Percentiles rank a stretch among this genome's conserved stretches.
Evolutionary conservation across 495 filamentous ascomycete genomes (phyloP).

Genomic region (Aspergillus avenaceus): DNA sequence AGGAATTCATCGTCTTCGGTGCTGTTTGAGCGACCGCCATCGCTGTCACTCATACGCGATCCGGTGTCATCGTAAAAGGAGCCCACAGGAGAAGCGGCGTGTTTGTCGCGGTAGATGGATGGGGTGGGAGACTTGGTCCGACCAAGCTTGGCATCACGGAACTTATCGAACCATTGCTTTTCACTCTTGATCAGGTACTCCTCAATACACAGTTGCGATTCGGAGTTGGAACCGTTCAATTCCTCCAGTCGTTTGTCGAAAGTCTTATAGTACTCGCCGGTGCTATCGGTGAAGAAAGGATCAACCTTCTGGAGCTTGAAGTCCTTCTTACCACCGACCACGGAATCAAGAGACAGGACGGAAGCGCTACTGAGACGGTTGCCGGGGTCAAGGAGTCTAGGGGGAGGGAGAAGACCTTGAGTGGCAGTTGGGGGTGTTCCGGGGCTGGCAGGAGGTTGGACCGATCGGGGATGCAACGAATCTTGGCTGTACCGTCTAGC

Average conservation of each 20-base stretch:
- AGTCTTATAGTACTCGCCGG: constrained; percentile 53
- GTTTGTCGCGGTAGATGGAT: constrained; percentile 34
- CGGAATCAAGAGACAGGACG: constrained; percentile 46
- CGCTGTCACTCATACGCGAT: constrained; percentile 27
- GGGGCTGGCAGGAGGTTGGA: constrained; percentile 30
- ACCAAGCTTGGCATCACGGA: constrained; percentile 53
- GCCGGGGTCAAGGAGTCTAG: constrained; percentile 24
- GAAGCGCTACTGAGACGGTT: constrained; percentile 38
- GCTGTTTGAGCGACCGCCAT: constrained; percentile 13
- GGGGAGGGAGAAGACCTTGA: constrained; percentile 13
- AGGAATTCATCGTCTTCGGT: constrained; percentile 51
- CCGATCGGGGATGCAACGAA: constrained; percentile 15
- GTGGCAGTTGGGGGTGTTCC: constrained; percentile 34
- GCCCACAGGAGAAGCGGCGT: constrained; percentile 23
- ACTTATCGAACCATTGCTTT: constrained; percentile 64
- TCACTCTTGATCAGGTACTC: constrained; percentile 62
- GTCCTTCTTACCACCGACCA: constrained; percentile 59
- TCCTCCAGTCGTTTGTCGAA: constrained; percentile 58
- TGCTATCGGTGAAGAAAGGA: constrained; percentile 66
- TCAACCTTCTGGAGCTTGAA: constrained; percentile 67
- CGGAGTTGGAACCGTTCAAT: constrained; percentile 52
- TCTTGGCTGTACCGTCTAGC: constrained; percentile 22
- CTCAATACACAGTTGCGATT: constrained; percentile 62
- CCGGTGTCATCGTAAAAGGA: constrained; percentile 33
- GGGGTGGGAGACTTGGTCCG: constrained; percentile 38